phyloP scores from a whole-genome alignment of 345 rosid species.

The Xanthoceras sorbifolium region DNA sequence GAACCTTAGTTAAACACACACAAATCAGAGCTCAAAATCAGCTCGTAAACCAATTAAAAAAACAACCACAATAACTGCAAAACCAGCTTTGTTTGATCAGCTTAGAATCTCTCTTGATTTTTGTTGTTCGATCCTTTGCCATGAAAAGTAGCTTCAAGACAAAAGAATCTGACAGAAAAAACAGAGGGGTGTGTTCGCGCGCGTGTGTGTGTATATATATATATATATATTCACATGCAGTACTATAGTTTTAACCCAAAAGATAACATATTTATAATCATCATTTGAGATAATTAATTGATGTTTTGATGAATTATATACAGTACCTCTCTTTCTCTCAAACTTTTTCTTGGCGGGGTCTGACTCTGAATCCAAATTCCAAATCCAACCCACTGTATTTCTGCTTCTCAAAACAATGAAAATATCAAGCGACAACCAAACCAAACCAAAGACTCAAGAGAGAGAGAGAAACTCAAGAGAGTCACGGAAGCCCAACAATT shows the following conservation, averaged over 20 bases:
- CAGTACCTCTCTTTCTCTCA: conserved; percentile 14
- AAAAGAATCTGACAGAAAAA: background rate
- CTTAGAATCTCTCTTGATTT: conserved; percentile 9
- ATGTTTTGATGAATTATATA: background rate
- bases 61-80: no score
- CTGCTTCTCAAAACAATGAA: conserved; percentile 14
- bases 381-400: background rate
- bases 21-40: background rate
- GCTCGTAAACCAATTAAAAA: no score
- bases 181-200: no score
- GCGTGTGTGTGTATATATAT: no score
- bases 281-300: no score
- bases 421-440: conserved; percentile 8
- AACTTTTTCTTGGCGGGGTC: background rate
- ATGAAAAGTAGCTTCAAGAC: conserved; percentile 6
- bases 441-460: background rate
- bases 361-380: conserved; percentile 24
- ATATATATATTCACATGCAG: background rate
- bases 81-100: background rate
- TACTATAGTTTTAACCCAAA: background rate
- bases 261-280: background rate
- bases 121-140: background rate
- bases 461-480: background rate
- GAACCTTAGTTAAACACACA: no score
- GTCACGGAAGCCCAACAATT: background rate